phyloP scores from a whole-genome alignment of 495 filamentous ascomycete species.

The Penicillium egyptiacum region DNA sequence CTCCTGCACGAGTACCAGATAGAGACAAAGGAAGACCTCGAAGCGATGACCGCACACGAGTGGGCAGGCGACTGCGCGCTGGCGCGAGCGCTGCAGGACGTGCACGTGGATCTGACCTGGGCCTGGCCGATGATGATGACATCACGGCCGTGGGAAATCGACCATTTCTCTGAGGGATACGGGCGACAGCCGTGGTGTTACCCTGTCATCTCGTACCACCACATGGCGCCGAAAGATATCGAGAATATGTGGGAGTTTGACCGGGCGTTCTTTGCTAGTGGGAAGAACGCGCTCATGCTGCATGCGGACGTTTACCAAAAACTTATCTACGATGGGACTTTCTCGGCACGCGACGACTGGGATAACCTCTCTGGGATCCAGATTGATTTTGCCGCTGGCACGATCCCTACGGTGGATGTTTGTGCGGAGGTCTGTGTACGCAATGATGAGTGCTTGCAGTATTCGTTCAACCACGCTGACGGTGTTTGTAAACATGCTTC shows the following conservation, averaged over 20 bases:
- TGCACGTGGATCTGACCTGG: conserved; percentile 33
- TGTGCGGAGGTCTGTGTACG: conserved; percentile 41
- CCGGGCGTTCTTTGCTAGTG: conserved; percentile 43
- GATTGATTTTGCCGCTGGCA: conserved; percentile 23
- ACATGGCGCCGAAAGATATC: conserved; percentile 45
- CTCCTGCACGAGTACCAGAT: conserved; percentile 23
- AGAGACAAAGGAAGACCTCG: conserved; percentile 24
- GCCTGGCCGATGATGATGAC: conserved; percentile 44
- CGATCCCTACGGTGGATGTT: conserved; percentile 26
- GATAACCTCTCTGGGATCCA: conserved; percentile 32
- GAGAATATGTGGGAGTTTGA: conserved; percentile 47
- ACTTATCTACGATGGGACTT: conserved; percentile 24
- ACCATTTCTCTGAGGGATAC: conserved; percentile 40
- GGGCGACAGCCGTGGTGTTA: conserved; percentile 51
- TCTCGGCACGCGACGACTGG: conserved; percentile 30
- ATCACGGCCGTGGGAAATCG: conserved; percentile 36
- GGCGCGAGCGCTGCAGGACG: conserved; percentile 40
- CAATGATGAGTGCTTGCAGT: conserved; percentile 43
- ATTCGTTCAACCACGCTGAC: conserved; percentile 34
- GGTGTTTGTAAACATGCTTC: conserved; percentile 36
- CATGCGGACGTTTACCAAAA: conserved; percentile 38
- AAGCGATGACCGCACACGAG: conserved; percentile 29
- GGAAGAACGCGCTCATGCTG: conserved; percentile 30
- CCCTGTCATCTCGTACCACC: conserved; percentile 49
- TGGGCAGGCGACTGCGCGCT: conserved; percentile 45